Conservation (phyloP, 2,329 filamentous ascomycete genomes). For the Ceratocystis huliohia region DNA sequence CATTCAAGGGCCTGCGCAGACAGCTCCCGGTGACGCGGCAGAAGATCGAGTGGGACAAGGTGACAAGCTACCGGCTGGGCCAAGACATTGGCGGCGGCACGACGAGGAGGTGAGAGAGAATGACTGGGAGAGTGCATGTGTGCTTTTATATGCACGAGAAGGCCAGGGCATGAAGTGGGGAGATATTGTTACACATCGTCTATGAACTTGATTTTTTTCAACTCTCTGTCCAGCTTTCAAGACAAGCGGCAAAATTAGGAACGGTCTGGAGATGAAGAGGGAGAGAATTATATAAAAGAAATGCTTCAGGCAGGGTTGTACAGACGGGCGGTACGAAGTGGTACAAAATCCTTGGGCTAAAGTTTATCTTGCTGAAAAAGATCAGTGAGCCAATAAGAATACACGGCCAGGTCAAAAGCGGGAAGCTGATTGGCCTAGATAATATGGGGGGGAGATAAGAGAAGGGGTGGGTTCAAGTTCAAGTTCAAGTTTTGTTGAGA, state of each 20-base stretch:
- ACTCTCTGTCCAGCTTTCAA: neutral
- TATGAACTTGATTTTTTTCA: neutral
- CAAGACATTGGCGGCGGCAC: slow-evolving; percentile 65
- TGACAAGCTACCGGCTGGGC: slow-evolving; percentile 77
- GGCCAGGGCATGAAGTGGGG: neutral
- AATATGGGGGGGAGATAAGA: neutral
- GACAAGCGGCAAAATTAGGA: neutral
- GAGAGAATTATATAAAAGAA: neutral
- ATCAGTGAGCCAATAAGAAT: neutral
- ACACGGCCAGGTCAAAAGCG: neutral
- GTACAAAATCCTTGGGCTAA: neutral
- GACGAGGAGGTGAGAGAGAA: slow-evolving; percentile 35
- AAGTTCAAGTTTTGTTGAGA: neutral
- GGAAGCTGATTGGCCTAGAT: neutral
- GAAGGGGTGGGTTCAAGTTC: neutral
- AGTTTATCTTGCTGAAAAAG: too few species aligned
- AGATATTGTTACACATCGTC: neutral
- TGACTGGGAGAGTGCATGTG: too few species aligned
- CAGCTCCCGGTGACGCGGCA: slow-evolving; percentile 93
- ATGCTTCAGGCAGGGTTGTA: neutral
- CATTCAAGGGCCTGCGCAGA: slow-evolving; percentile 83
- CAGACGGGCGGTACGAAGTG: neutral
- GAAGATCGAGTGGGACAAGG: slow-evolving; percentile 99
- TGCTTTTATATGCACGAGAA: too few species aligned
- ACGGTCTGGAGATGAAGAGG: neutral